Base-by-base conservation (phyloP, 495 filamentous ascomycete species). In the Saxispiralis lemnorum region DNA sequence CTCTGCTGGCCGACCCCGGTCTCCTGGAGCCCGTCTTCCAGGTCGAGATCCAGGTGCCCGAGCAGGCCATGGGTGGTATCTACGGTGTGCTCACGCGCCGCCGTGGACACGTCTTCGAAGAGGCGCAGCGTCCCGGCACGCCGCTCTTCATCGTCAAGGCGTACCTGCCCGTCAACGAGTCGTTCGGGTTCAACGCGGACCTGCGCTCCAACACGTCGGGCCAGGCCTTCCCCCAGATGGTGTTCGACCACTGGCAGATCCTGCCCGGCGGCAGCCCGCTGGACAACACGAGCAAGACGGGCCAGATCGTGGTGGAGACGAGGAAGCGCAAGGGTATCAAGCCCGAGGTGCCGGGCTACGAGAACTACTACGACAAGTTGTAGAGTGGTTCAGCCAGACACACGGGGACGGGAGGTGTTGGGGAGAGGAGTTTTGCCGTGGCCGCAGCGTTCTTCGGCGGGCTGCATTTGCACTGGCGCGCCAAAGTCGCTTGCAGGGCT, bases 251-350 rank as follows among this genome's bases (percentile, higher is more conserved):
- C 70, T 99, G 85, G 84, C 76, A 87, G 65, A 67, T 89, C 54
- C 75, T 96, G 41, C 82, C 87, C 51, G 89, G 89, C 76, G 89
- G 89, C 56, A 89, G 82, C 49, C 80, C 84, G 56, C 76, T 96
- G 54, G 92, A 99, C 64, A 50, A 64, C 55, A 79, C 80, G 54
- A 78, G 78, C 51, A 88, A 85, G 78, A 72, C 81, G 63, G 92
- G 89, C 61, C 66, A 76, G 60, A 67, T 94, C 56, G 83, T 95
- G 52, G 67, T 70, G 62, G 74, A 78, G 41, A 93, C 88, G 81
- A 83, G 89, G 56, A 94, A 94, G 79, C 79, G 89, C 68, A 99
- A 99, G 80, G 92, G 88, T 79, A 69, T 99, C 75, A 99, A 99
- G 83, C 70, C 78, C 59, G 72, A 83, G 51, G 81, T 93, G 58